Base-by-base conservation (phyloP, 257 asterid species). In the Perilla frutescens region DNA sequence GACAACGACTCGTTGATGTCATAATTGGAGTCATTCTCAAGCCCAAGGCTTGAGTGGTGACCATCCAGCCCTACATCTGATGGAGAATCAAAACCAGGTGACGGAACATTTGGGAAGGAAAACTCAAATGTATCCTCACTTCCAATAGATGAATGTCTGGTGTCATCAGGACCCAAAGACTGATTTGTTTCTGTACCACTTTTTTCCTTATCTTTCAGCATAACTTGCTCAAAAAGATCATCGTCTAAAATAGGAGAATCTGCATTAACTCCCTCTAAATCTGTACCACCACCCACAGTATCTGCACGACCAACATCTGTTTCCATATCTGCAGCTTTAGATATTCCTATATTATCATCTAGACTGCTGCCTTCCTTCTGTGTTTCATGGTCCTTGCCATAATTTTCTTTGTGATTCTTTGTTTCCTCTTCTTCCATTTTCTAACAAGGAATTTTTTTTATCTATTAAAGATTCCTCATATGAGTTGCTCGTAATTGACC, bases 361-460 rank as follows among this genome's bases (percentile, higher is more conserved):
- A 64, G 55, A 71, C 49, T 59, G 64, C 71, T 68, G 70, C 79
- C 68, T 81, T 79, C 90, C 51, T 81, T 59, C 39, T 64, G 65
- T 20, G 7, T 64, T 64, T 71, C 80, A 10, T 72, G 43, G 80
- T 63, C 80, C 74, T 77, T 51, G 53, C 82, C 81, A 72, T 84
- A 71, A 75, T 57, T 68, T 79, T 78, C 87, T 54, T 66, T 77
- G 66, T 62, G 73, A 51, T 59, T 75, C 13, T 75, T 83, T 14
- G 84, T 72, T 79, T 81, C 95, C 76, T 84, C 94, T 74, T 86
- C 96, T 80, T 88, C 97, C 97, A 91, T 93, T 77, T 72, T 62
- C 66, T 62, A 71, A 66, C 50, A 45, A 47, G 14, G 65, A 49
- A 53, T 20, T 44, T 56, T 50, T 49, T 68, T 39, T 69, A 29